These are phyloP conservation scores for Hansenula sp. DNA, from an alignment of 1,139 yeast genomes.

Conservation along the genomic window DNA sequence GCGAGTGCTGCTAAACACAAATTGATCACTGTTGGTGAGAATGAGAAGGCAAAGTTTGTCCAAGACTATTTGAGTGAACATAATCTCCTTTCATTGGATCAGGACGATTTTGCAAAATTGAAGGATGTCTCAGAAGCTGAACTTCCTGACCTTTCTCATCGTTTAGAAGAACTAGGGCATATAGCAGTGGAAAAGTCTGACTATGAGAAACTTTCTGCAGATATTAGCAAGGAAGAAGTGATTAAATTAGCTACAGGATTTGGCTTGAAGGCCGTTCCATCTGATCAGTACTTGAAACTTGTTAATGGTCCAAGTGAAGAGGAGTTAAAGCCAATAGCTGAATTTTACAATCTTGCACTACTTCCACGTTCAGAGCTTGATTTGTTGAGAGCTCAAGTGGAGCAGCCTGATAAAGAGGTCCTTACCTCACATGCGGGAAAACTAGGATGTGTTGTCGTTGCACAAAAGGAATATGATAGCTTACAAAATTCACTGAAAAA, in stretches of 20 bases:
- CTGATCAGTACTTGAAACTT: slow-evolving; percentile 20
- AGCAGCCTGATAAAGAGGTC: slow-evolving; percentile 24
- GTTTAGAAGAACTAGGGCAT: slow-evolving; percentile 5
- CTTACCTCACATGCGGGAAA: slow-evolving; percentile 23
- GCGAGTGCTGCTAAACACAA: background rate
- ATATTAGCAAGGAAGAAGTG: slow-evolving; percentile 19
- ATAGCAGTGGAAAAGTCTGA: slow-evolving; percentile 9
- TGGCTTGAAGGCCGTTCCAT: slow-evolving; percentile 22
- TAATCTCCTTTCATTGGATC: background rate
- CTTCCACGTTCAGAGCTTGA: slow-evolving; percentile 11
- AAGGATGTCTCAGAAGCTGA: background rate
- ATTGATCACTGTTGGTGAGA: background rate
- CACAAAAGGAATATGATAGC: slow-evolving; percentile 22
- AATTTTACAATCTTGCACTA: background rate
- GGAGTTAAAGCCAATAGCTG: slow-evolving; percentile 20
- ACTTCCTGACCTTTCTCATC: background rate
- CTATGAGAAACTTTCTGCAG: slow-evolving; percentile 12
- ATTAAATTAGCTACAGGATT: slow-evolving; percentile 14
- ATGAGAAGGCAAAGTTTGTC: background rate
- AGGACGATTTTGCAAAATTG: background rate
- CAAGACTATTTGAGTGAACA: background rate
- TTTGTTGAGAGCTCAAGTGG: slow-evolving; percentile 21
- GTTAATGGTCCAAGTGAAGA: slow-evolving; percentile 24
- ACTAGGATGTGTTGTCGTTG: slow-evolving; percentile 21
- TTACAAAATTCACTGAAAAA: slow-evolving; percentile 14